These are phyloP conservation scores for Aspergillus niger DNA, from an alignment of 2,329 filamentous ascomycete genomes.

Conservation along the genomic window DNA sequence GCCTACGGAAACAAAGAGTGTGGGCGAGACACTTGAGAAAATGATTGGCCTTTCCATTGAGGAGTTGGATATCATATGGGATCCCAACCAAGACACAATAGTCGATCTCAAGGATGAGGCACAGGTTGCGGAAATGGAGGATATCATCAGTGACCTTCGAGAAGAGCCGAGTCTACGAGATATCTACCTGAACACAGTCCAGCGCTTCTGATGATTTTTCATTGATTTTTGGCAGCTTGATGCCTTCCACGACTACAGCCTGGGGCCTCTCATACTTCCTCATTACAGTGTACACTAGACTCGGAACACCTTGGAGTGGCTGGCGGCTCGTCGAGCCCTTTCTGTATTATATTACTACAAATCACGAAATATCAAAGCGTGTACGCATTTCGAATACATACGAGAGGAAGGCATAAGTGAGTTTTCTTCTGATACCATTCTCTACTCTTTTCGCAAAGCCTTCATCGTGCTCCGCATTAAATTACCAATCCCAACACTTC, in stretches of 20 bases:
- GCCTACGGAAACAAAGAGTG: constrained; percentile 64
- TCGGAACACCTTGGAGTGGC: neutral
- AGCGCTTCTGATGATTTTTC: constrained; percentile 26
- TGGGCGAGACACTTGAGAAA: constrained; percentile 65
- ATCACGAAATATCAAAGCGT: neutral
- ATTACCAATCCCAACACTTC: constrained; percentile 66
- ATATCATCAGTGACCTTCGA: constrained; percentile 56
- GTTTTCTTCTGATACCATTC: neutral
- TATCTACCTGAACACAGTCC: constrained; percentile 69
- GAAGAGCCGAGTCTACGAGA: constrained; percentile 75
- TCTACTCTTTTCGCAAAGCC: constrained; percentile 59
- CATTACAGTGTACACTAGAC: neutral
- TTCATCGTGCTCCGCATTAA: constrained; percentile 83
- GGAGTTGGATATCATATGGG: constrained; percentile 80
- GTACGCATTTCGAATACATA: neutral
- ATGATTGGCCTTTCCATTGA: constrained; percentile 67
- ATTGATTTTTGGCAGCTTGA: neutral
- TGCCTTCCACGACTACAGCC: neutral
- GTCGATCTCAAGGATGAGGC: constrained; percentile 62
- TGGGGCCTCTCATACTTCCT: neutral
- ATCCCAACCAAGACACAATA: constrained; percentile 76
- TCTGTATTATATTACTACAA: neutral
- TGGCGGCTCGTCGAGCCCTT: neutral
- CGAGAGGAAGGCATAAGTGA: neutral
- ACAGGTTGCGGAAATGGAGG: constrained; percentile 58